These are phyloP conservation scores for Cystoisospora suis DNA, from an alignment of 169 alveolate genomes.

Conservation along the genomic window DNA sequence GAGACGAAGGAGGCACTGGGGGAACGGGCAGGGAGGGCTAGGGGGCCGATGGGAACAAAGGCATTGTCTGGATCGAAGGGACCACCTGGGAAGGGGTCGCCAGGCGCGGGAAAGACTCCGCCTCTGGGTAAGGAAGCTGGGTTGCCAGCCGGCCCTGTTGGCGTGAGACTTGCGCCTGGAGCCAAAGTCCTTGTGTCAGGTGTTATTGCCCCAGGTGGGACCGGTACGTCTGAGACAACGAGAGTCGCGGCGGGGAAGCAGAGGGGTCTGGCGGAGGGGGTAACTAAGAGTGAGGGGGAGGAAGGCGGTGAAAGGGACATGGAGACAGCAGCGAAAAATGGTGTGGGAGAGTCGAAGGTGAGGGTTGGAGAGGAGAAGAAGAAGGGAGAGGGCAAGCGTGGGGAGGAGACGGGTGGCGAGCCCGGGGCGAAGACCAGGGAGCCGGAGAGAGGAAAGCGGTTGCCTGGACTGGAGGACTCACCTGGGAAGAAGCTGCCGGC, in stretches of 20 bases:
- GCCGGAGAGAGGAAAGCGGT: neutral
- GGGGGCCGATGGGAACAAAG: neutral
- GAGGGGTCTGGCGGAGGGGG: neutral
- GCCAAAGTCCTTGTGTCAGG: no score
- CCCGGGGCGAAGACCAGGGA: neutral
- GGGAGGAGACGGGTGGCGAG: neutral
- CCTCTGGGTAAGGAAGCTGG: neutral
- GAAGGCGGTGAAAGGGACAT: neutral
- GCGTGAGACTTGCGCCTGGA: no score
- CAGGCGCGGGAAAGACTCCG: no score
- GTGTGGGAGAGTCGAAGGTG: no score
- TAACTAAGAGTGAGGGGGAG: neutral
- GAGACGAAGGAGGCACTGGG: neutral
- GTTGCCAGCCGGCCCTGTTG: no score
- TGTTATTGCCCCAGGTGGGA: no score
- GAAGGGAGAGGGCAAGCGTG: neutral
- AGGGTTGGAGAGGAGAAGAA: neutral
- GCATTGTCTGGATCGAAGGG: neutral
- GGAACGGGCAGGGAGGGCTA: neutral
- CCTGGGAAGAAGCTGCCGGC: neutral
- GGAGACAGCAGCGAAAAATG: neutral
- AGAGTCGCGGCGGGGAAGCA: neutral
- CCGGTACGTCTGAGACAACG: neutral
- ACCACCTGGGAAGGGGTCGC: neutral
- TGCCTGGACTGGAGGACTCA: neutral